Evolutionary conservation across 2,329 filamentous ascomycete species (phyloP).

Genomic region (Exserohilum turcica): DNA sequence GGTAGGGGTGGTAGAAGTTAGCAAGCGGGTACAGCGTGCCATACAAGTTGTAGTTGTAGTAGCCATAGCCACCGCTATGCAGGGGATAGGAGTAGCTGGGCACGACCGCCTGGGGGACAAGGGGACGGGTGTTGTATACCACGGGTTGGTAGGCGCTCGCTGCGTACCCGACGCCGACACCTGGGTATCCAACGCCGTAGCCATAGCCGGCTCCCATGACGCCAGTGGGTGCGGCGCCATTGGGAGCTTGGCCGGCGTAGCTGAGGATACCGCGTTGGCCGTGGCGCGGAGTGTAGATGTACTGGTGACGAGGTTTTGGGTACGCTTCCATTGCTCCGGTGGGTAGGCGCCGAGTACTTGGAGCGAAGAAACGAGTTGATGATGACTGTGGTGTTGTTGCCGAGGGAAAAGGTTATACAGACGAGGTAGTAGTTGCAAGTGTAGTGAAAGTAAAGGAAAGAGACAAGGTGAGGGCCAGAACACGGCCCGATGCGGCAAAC

Average conservation of each 20-base stretch:
- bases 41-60: conserved; percentile 32
- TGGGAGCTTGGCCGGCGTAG: conserved; percentile 35
- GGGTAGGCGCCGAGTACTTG: background rate
- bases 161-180: conserved; percentile 17
- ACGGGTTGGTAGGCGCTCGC: conserved; percentile 28
- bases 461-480: conserved; percentile 19
- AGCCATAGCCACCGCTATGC: conserved; percentile 28
- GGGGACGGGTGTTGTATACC: conserved; percentile 32
- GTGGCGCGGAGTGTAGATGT: conserved; percentile 38
- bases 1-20: conserved; percentile 44
- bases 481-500: conserved; percentile 9
- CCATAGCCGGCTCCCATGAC: conserved; percentile 24
- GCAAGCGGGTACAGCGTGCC: conserved; percentile 40
- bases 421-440: background rate
- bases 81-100: conserved; percentile 18
- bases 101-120: conserved; percentile 26
- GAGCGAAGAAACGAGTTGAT: background rate
- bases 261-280: conserved; percentile 36
- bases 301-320: conserved; percentile 41
- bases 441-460: conserved; percentile 4
- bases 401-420: background rate
- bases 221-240: conserved; percentile 33
- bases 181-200: conserved; percentile 21
- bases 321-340: conserved; percentile 25
- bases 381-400: background rate